Evolutionary conservation across 352 stramenopile genomes (phyloP).

Genomic region (Globisporangium iwayamae): DNA sequence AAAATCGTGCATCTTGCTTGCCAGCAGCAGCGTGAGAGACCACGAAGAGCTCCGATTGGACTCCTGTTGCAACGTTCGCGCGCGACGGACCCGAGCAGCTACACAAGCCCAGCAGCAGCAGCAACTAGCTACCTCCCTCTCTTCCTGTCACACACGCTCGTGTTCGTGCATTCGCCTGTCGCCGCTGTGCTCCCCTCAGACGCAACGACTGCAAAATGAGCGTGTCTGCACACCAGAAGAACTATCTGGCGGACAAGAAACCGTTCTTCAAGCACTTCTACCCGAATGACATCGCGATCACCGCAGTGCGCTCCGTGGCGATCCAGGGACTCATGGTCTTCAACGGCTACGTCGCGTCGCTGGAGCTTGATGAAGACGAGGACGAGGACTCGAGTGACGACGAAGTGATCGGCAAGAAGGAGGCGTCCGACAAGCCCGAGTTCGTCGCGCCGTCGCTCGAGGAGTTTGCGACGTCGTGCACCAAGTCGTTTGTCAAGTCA

Average conservation of each 20-base stretch:
- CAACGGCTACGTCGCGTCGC: conserved; percentile 72
- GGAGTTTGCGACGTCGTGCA: conserved; percentile 49
- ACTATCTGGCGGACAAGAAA: conserved; percentile 84
- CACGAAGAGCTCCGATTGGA: neutral
- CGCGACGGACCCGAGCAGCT: neutral
- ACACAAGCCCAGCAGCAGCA: neutral
- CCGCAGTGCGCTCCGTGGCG: conserved; percentile 50
- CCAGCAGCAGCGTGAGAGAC: neutral
- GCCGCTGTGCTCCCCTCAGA: neutral
- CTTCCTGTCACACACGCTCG: neutral
- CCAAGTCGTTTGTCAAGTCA: conserved; percentile 72
- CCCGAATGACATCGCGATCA: conserved; percentile 59
- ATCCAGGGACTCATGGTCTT: conserved; percentile 75
- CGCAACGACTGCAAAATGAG: conserved; percentile 37
- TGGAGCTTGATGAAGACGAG: conserved; percentile 64
- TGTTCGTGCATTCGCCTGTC: neutral
- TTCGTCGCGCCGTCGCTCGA: conserved; percentile 51
- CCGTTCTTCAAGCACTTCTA: conserved; percentile 85
- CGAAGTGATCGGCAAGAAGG: conserved; percentile 25
- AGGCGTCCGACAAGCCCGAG: conserved; percentile 31
- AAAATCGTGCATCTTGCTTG: neutral
- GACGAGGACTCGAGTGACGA: conserved; percentile 53
- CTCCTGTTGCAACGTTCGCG: neutral
- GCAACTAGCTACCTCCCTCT: neutral
- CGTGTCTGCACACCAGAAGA: conserved; percentile 50